These are phyloP conservation scores for Serendipita vermifera DNA, from an alignment of 768 basidiomycete species.

Conservation along the genomic window DNA sequence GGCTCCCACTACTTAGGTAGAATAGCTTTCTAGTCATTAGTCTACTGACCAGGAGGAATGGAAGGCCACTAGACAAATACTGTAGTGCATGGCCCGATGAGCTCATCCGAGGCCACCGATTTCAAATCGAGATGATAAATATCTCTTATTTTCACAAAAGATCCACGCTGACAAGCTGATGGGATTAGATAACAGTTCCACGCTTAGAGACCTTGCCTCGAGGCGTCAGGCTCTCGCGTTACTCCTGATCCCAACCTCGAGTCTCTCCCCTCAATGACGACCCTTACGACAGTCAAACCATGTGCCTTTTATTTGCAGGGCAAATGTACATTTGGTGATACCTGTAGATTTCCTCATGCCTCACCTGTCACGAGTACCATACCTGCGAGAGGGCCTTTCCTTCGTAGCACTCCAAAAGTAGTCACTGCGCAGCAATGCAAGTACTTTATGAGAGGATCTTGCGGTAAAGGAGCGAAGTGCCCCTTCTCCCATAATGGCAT, in stretches of 20 bases:
- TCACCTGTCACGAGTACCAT: too few species aligned
- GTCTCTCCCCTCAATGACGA: neutral
- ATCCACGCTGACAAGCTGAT: neutral
- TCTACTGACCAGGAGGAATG: neutral
- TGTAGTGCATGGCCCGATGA: neutral
- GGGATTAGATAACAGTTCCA: too few species aligned
- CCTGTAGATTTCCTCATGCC: too few species aligned
- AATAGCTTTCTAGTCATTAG: too few species aligned
- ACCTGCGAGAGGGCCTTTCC: too few species aligned
- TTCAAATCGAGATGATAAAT: neutral
- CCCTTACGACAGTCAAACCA: slow-evolving; percentile 8
- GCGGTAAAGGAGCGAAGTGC: neutral
- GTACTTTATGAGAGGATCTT: neutral
- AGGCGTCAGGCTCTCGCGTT: slow-evolving; percentile 18
- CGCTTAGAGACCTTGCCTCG: too few species aligned
- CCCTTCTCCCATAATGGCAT: slow-evolving; percentile 1
- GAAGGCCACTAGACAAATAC: neutral
- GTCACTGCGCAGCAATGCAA: too few species aligned
- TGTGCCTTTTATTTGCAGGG: slow-evolving; percentile 11
- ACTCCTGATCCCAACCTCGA: slow-evolving; percentile 20
- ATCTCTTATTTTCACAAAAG: neutral
- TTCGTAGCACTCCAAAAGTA: too few species aligned
- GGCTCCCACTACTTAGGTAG: too few species aligned
- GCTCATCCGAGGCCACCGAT: neutral
- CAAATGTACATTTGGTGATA: slow-evolving; percentile 39